Percentiles rank a stretch among this genome's conserved stretches.
These are phyloP conservation scores for Chlorella sp. DNA, from an alignment of 139 green algal species.

Conservation along the genomic window DNA sequence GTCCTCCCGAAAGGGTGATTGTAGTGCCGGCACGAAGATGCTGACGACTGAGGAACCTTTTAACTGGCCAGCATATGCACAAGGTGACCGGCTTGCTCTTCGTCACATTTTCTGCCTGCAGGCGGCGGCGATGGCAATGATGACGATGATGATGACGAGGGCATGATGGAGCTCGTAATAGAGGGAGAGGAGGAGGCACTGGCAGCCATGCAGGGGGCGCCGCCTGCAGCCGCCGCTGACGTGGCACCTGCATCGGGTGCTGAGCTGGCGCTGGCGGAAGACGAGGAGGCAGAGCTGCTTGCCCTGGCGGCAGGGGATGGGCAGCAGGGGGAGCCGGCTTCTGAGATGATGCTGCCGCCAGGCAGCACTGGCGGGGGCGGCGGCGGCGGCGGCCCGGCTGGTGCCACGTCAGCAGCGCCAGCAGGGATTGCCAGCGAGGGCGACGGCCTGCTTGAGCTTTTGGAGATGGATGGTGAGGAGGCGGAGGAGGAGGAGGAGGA, in stretches of 20 bases:
- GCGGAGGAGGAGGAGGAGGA: not conserved
- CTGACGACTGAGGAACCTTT: too few species aligned
- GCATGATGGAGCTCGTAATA: constrained; percentile 3
- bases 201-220: not conserved
- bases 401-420: not conserved
- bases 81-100: too few species aligned
- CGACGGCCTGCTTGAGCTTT: constrained; percentile 37
- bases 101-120: not conserved
- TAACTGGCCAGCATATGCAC: too few species aligned
- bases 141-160: constrained; percentile 12
- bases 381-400: not conserved
- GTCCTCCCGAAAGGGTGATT: too few species aligned
- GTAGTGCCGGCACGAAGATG: too few species aligned
- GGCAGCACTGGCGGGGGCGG: not conserved
- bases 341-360: not conserved
- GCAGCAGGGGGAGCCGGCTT: not conserved
- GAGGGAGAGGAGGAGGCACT: not conserved
- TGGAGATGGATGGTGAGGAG: not conserved
- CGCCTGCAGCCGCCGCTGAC: not conserved
- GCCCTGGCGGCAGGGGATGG: constrained; percentile 1
- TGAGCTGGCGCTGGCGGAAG: not conserved
- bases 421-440: constrained; percentile 7
- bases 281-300: constrained; percentile 34
- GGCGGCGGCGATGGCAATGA: not conserved
- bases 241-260: not conserved